Evolutionary conservation across 768 basidiomycete genomes (phyloP), one percentile per base, ranked within the genome.

Genomic region (Mycena floridula): DNA sequence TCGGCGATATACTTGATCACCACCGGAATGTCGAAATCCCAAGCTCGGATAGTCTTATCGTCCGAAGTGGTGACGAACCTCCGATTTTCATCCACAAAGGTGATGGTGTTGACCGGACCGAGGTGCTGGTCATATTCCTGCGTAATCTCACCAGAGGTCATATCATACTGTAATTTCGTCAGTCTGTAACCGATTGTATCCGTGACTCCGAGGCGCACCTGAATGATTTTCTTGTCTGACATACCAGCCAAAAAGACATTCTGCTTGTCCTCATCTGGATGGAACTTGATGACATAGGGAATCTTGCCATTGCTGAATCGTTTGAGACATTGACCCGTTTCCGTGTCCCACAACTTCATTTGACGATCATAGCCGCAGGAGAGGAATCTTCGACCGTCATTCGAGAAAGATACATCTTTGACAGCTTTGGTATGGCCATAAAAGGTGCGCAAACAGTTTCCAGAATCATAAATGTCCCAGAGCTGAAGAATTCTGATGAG

Each of bases 1-100:
- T 99, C 96, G 16, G 96, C 95, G 47, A 98, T 98, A 62, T 97
- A 96, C 65, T 99, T 99, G 73, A 99, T 98, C 43, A 96, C 92
- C 26, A 98, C 96, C 5, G 96, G 96, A 50, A 99, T 98, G 65
- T 99, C 96, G 62, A 86, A 98, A 63, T 99, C 96, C 96, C 96
- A 99, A 15, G 92, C 95, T 37, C 96, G 84, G 50, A 99, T 96
- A 2, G 93, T 96, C 69, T 98, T 98, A 68, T 99, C 96, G 61
- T 99, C 96, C 8, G 93, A 97, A 12, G 95, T 98, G 2, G 96
- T 98, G 43, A 98, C 86, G 59, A 99, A 98, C 46, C 95, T 79
- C 53, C 96, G 76, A 60, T 97, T 97, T 58, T 99, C 93, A 57
- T 99, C 96, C 25, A 98, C 93, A 62, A 98, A 99, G 2, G 94